Base-by-base conservation (phyloP, 306 rosid species). In the Castanopsis chinensis region DNA sequence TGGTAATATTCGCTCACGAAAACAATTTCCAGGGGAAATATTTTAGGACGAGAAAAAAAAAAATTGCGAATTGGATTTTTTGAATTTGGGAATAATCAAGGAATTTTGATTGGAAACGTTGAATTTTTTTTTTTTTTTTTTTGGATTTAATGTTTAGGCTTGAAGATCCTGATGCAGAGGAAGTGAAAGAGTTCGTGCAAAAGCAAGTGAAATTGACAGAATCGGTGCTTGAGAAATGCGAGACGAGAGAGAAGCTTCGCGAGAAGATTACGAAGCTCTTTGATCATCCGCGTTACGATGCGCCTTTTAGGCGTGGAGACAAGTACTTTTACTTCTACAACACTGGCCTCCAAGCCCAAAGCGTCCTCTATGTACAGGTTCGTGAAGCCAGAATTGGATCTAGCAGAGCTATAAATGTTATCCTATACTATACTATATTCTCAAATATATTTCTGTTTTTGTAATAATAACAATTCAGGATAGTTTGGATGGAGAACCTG, bases 271-370 rank as follows among this genome's bases (percentile, higher is more conserved):
- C 88, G 20, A 71, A 89, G 78, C 89, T 90, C 1, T 90, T 89
- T n/a, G 99, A 95, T 71, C 94, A 93, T 78, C 98, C 97, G 23
- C 99, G 98, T 55, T 95, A 93, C 77, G 78, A 53, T 35, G 64
- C 88, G 30, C 99, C 98, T 63, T 91, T 85, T 33, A 83, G 83
- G 76, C 82, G 90, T 59, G 93, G 82, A 55, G 21, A 87, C 20
- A 84, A 86, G 84, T 90, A 85, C 86, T 95, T 95, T 49, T 93
- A 93, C 85, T 88, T 80, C 80, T 97, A 91, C 70, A 95, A 95
- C 81, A 86, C 98, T 0, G 98, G 99, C 5, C 98, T 95, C 85
- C 97, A 95, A 83, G 84, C 98, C 1, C 98, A 95, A 74, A 71
- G 33, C 20, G 92, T 95, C 37, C 91, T 92, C 8, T 89, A 90